Evolutionary conservation across 2,329 filamentous ascomycete species (phyloP), one percentile per base, ranked within the genome.

Genomic region (Xylogone sp.): DNA sequence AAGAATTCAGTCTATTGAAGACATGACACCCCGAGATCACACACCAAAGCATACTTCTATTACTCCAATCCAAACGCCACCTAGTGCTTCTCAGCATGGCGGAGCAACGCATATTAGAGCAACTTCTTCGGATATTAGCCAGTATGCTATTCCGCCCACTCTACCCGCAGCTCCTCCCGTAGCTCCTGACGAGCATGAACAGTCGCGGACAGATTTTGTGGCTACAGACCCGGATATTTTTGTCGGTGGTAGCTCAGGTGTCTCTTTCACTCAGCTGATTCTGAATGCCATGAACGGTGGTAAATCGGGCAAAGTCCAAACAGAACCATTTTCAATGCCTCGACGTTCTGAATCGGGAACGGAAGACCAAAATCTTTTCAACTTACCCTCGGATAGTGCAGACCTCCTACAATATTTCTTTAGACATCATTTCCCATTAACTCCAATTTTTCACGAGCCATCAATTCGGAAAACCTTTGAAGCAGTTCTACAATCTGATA

Each of bases 211-310:
- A 7, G 13, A 39, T 18, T 39, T 48, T 10, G 46, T 42, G n/a
- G 42, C 46, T n/a, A 48, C 45, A 10, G 45, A 42, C 42, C 46
- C 22, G 6, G 29, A 22, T 16, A 42, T 42, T 21, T 29, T 42
- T 42, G 31, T 48, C 42, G 46, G 13, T 20, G 46, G 46, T 19
- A 42, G 42, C 19, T 18, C 19, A 46, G 48, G 21, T 18, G 43
- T 46, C 20, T 29, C 48, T 5, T 53, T 55, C 19, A 49, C 53
- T 2, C 53, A 55, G 46, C 49, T 55, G 19, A 55, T 55, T 42
- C 46, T 55, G 9, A 55, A 52, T 22, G 46, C 53, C 10, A 39
- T 55, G 53, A 48, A 55, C 47, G 50, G 53, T 42, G 42, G 46
- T 3, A 50, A 27, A 24, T 46, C 21, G 16, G 22, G 44, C 34